These are phyloP conservation scores for Penicillium sp. DNA, from an alignment of 2,329 filamentous ascomycete species.

Conservation along the genomic window DNA sequence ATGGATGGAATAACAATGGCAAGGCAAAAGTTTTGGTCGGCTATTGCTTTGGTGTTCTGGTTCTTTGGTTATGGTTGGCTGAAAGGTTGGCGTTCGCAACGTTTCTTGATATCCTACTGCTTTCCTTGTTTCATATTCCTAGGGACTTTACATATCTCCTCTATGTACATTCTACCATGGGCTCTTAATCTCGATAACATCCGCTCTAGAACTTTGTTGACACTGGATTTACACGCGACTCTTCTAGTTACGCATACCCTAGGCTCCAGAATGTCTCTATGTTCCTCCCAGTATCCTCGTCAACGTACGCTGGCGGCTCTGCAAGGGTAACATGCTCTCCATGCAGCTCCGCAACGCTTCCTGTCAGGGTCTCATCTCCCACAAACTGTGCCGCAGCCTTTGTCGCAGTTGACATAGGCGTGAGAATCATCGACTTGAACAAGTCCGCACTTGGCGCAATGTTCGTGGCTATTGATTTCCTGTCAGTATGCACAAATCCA, in stretches of 20 bases:
- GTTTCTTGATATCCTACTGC: conserved; percentile 1
- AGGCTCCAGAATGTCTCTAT: conserved; percentile 47
- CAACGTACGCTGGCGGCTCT: conserved; percentile 45
- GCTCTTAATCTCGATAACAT: background rate
- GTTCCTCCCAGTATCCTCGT: conserved; percentile 48
- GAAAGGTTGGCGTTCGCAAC: background rate
- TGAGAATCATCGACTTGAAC: conserved; percentile 49
- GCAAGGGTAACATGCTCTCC: conserved; percentile 49
- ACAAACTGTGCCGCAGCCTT: conserved; percentile 45
- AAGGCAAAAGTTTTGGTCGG: background rate
- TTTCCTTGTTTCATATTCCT: background rate
- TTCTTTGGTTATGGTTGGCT: background rate
- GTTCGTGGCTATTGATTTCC: conserved; percentile 44
- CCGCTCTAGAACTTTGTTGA: background rate
- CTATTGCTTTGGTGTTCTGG: background rate
- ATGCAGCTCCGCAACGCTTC: conserved; percentile 51
- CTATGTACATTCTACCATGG: background rate
- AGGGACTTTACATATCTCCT: too few species aligned
- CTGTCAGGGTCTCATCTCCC: conserved; percentile 40
- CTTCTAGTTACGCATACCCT: conserved; percentile 42
- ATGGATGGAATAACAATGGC: background rate
- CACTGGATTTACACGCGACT: background rate
- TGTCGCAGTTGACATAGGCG: conserved; percentile 49
- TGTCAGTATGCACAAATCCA: conserved; percentile 12
- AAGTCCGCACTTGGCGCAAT: conserved; percentile 44